Percentiles rank a stretch among this genome's conserved stretches.
Conservation (phyloP, 1,284 basidiomycete genomes). For the Tremellales sp. region DNA sequence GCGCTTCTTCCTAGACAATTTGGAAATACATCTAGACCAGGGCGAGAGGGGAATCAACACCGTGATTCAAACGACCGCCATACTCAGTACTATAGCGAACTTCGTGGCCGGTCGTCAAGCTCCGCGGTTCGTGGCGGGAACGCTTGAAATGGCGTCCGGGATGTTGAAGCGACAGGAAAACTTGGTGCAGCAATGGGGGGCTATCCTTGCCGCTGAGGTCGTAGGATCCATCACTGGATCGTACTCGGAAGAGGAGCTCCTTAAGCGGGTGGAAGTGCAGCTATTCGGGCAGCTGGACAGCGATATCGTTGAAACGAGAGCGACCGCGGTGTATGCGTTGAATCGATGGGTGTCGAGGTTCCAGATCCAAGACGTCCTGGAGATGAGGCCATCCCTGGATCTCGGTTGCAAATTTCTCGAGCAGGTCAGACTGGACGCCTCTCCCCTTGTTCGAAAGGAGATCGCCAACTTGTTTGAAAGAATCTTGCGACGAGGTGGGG, state of each 20-base stretch:
- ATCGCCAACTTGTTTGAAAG: constrained; percentile 20
- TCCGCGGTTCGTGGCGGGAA: constrained; percentile 17
- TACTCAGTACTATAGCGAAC: constrained; percentile 30
- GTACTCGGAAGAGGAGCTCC: background rate
- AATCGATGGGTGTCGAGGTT: constrained; percentile 16
- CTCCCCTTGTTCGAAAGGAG: constrained; percentile 31
- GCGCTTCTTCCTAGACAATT: constrained; percentile 25
- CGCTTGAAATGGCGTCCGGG: constrained; percentile 14
- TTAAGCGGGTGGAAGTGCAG: background rate
- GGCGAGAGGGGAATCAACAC: constrained; percentile 2
- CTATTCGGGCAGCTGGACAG: constrained; percentile 13
- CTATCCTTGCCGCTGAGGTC: constrained; percentile 30
- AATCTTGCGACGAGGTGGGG: constrained; percentile 14
- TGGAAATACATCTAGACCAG: constrained; percentile 19
- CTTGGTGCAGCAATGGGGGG: constrained; percentile 35
- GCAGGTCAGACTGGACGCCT: constrained; percentile 20
- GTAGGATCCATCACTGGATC: constrained; percentile 12
- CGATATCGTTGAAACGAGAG: constrained; percentile 25
- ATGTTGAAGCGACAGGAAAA: constrained; percentile 21
- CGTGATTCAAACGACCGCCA: constrained; percentile 26
- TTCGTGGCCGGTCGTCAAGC: constrained; percentile 16
- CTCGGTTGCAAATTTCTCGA: constrained; percentile 11
- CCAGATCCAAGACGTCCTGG: constrained; percentile 1
- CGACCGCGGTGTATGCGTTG: constrained; percentile 30
- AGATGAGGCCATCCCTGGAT: constrained; percentile 3